Conservation (phyloP, 371 early-diverging fungal genomes). For the Zancudomyces culisetae region DNA sequence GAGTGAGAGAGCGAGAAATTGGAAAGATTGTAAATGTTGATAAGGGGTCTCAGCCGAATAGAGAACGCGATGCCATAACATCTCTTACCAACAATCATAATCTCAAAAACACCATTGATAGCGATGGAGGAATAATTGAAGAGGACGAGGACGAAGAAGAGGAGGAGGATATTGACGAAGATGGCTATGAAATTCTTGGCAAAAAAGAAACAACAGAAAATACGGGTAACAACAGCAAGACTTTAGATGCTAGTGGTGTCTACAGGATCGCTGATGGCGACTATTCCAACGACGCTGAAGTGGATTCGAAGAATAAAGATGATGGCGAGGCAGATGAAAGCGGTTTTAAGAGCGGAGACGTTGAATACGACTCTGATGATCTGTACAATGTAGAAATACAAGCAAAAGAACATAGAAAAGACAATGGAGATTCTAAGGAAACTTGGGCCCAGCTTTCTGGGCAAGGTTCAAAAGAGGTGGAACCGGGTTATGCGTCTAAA, state of each 20-base stretch:
- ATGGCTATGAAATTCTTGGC: not conserved
- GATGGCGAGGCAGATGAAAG: conserved; percentile 1
- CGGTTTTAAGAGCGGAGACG: not conserved
- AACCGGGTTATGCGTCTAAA: too few species aligned
- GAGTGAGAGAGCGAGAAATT: not conserved
- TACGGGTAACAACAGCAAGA: not conserved
- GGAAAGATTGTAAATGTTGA: not conserved
- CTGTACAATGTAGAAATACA: not conserved
- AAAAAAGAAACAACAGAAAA: not conserved
- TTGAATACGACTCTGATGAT: not conserved
- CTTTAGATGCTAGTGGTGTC: not conserved
- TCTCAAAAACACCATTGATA: not conserved
- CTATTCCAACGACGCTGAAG: not conserved
- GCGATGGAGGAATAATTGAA: not conserved
- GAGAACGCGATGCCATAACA: not conserved
- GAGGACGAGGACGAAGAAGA: not conserved
- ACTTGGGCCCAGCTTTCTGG: too few species aligned
- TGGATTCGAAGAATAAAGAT: not conserved
- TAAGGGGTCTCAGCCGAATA: not conserved
- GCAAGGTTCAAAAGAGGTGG: too few species aligned
- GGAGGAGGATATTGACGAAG: not conserved
- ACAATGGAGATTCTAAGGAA: too few species aligned
- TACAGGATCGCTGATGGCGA: not conserved
- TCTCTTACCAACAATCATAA: not conserved
- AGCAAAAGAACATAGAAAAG: too few species aligned